Percentiles rank a stretch among this genome's conserved stretches.
phyloP scores from a whole-genome alignment of 305 asterid species.

The Solanum chacoense region DNA sequence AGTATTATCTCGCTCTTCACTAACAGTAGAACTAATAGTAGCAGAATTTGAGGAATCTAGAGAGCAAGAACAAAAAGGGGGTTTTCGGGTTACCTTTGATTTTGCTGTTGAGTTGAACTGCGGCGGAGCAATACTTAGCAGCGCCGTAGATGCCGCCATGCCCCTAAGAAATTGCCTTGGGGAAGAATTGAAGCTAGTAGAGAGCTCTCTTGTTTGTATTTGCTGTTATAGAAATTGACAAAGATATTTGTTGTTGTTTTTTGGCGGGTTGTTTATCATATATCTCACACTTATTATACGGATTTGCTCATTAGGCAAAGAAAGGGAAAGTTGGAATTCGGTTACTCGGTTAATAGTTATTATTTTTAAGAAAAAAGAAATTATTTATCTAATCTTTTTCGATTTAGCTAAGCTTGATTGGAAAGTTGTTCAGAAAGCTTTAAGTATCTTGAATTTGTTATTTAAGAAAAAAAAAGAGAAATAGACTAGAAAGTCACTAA shows the following conservation, averaged over 20 bases:
- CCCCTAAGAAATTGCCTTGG: not conserved
- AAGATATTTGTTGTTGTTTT: not conserved
- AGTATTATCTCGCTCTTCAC: slow-evolving; percentile 34
- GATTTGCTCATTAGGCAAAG: not conserved
- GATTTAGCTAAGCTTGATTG: not conserved
- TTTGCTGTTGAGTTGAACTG: slow-evolving; percentile 25
- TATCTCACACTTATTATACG: not conserved
- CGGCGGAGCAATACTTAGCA: slow-evolving; percentile 36
- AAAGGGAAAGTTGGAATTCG: not conserved
- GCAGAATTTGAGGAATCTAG: slow-evolving; percentile 35
- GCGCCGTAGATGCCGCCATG: slow-evolving; percentile 19
- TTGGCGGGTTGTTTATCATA: not conserved
- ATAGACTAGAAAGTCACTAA: not conserved
- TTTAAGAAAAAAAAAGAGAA: not conserved
- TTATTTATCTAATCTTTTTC: too few species aligned
- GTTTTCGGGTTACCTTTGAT: slow-evolving; percentile 25
- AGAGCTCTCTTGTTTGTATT: not conserved
- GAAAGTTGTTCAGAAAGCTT: not conserved
- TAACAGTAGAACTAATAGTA: slow-evolving; percentile 11
- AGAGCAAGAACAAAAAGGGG: slow-evolving; percentile 17
- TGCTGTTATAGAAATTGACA: not conserved
- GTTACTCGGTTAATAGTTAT: not conserved
- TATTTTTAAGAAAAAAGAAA: too few species aligned
- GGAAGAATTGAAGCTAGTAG: not conserved
- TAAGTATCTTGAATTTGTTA: not conserved